These are phyloP conservation scores for Zygosaccharomyces sapae DNA, from an alignment of 1,139 yeast genomes.

Conservation along the genomic window DNA sequence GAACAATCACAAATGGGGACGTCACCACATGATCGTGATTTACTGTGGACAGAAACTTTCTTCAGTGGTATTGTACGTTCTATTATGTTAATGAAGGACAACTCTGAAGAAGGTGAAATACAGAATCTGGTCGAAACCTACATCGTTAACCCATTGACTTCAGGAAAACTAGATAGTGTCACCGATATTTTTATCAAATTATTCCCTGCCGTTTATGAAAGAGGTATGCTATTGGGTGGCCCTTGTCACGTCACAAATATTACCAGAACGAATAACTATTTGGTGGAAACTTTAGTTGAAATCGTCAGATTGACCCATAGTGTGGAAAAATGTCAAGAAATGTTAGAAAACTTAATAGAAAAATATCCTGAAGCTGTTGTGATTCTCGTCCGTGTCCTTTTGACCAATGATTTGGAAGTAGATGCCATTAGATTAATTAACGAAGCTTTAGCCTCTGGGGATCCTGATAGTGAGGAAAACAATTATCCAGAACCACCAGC, in stretches of 20 bases:
- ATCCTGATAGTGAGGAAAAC: conserved; percentile 40
- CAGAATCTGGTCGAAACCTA: conserved; percentile 58
- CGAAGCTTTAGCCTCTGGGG: conserved; percentile 54
- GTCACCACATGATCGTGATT: conserved; percentile 38
- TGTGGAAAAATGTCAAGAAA: conserved; percentile 58
- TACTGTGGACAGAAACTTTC: conserved; percentile 78
- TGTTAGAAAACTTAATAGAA: conserved; percentile 42
- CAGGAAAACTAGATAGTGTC: conserved; percentile 42
- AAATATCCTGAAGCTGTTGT: conserved; percentile 53
- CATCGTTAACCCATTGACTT: conserved; percentile 60
- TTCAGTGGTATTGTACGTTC: conserved; percentile 74
- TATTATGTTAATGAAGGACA: conserved; percentile 64
- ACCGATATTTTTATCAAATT: conserved; percentile 41
- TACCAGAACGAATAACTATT: conserved; percentile 75
- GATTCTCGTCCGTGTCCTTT: conserved; percentile 46
- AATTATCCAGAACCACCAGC: conserved; percentile 12
- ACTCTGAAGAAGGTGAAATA: conserved; percentile 65
- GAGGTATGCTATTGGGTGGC: conserved; percentile 64
- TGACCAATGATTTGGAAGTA: conserved; percentile 71
- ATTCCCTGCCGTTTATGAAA: conserved; percentile 60
- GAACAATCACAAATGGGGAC: conserved; percentile 37
- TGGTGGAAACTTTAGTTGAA: conserved; percentile 77
- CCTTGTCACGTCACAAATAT: conserved; percentile 45
- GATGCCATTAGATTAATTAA: conserved; percentile 68
- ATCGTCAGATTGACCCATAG: conserved; percentile 66